These are phyloP conservation scores for Bryoglossum gracile DNA, from an alignment of 495 filamentous ascomycete species.

Conservation along the genomic window DNA sequence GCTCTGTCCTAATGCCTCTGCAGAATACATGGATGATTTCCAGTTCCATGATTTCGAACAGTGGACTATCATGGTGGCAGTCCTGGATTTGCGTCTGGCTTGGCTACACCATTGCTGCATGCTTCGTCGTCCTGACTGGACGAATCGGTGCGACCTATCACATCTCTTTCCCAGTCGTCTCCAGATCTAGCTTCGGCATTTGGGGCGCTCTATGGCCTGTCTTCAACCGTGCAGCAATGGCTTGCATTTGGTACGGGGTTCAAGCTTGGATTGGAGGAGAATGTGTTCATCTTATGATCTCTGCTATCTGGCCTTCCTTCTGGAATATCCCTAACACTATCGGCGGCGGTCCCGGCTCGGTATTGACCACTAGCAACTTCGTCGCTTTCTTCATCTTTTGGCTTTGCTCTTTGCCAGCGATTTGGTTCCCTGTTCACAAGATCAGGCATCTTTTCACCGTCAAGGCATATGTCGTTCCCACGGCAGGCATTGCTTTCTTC, in stretches of 20 bases:
- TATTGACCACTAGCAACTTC: conserved; percentile 70
- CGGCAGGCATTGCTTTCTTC: conserved; percentile 79
- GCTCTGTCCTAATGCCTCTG: no score
- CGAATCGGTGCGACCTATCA: conserved; percentile 87
- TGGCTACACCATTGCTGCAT: conserved; percentile 70
- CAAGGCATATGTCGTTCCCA: conserved; percentile 79
- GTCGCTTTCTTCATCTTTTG: conserved; percentile 81
- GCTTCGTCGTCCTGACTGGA: conserved; percentile 70
- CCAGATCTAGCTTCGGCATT: conserved; percentile 71
- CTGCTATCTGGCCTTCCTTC: conserved; percentile 70
- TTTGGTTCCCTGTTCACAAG: conserved; percentile 75
- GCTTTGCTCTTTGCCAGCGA: conserved; percentile 69
- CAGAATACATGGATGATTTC: conserved; percentile 95
- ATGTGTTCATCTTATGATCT: conserved; percentile 77
- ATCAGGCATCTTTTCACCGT: conserved; percentile 86
- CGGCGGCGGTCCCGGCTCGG: conserved; percentile 54
- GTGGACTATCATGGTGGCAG: conserved; percentile 86
- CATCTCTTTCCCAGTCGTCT: conserved; percentile 78
- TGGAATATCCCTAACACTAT: conserved; percentile 59
- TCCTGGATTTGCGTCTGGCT: conserved; percentile 87
- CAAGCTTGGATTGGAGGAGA: conserved; percentile 79
- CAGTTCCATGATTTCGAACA: conserved; percentile 67
- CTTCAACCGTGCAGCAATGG: conserved; percentile 83
- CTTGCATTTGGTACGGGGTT: conserved; percentile 83
- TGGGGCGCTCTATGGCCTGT: conserved; percentile 89